Percentiles rank a stretch among this genome's conserved stretches.
Conservation (phyloP, 2,329 filamentous ascomycete species). For the Ploettnerulaceae sp. region DNA sequence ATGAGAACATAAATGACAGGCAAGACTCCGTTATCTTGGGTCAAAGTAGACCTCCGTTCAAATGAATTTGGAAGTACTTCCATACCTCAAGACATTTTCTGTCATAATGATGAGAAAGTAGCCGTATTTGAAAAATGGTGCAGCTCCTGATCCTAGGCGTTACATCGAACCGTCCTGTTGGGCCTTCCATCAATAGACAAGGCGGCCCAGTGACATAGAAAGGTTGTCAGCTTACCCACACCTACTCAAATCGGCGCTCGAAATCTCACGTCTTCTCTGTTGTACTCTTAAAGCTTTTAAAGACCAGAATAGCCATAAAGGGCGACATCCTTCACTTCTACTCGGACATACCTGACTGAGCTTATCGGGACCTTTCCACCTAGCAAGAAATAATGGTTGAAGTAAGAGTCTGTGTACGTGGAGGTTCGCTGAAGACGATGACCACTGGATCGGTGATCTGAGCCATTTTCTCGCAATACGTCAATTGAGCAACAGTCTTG, state of each 20-base stretch:
- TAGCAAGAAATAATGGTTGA: too few relatives aligned
- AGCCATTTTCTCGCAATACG: background rate
- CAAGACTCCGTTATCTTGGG: background rate
- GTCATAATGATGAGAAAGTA: background rate
- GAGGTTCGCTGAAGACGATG: too few relatives aligned
- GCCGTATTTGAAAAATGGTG: background rate
- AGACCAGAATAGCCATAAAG: background rate
- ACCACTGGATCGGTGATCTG: background rate
- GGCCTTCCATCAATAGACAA: background rate
- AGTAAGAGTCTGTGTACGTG: too few relatives aligned
- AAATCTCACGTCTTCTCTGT: background rate
- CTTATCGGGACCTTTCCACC: too few relatives aligned
- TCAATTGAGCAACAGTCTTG: background rate
- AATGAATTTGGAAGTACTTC: background rate
- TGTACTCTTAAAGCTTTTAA: background rate
- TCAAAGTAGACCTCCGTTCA: background rate
- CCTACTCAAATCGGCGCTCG: background rate
- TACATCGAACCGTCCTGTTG: slow-evolving; percentile 1
- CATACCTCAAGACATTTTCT: background rate
- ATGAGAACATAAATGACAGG: background rate
- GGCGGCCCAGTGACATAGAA: background rate
- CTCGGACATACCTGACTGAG: background rate
- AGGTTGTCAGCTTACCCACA: slow-evolving; percentile 1
- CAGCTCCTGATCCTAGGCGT: background rate
- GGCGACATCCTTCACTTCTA: background rate